Evolutionary conservation across 2,329 filamentous ascomycete genomes (phyloP).

Genomic region (Rutstroemia sydowiana): DNA sequence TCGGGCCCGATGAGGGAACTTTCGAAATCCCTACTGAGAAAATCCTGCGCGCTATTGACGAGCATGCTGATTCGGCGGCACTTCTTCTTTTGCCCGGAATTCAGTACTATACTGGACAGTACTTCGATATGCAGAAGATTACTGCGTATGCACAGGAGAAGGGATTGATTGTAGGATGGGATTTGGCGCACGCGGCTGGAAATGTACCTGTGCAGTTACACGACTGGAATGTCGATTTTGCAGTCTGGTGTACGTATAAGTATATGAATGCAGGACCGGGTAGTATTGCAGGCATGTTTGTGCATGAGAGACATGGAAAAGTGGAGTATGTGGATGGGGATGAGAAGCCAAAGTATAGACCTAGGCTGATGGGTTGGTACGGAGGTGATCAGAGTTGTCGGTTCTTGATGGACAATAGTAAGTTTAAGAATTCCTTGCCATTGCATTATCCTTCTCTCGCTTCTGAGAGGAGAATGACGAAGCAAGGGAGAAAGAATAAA

Average conservation of each 20-base stretch:
- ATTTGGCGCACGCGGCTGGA: constrained; percentile 78
- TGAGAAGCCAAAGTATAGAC: constrained; percentile 46
- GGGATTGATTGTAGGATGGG: constrained; percentile 75
- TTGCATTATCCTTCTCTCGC: too few relatives aligned
- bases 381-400: constrained; percentile 68
- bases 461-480: constrained; percentile 10
- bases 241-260: constrained; percentile 91
- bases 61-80: constrained; percentile 65
- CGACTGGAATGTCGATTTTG: constrained; percentile 88
- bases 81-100: constrained; percentile 78
- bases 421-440: constrained; percentile 22
- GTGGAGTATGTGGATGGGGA: constrained; percentile 39
- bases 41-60: constrained; percentile 66
- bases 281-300: constrained; percentile 70
- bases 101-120: constrained; percentile 87
- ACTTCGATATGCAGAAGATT: constrained; percentile 75
- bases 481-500: too few relatives aligned
- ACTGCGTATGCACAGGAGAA: constrained; percentile 66
- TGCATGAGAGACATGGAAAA: constrained; percentile 65
- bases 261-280: constrained; percentile 85
- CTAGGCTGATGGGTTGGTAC: constrained; percentile 78
- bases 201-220: constrained; percentile 75
- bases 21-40: constrained; percentile 62
- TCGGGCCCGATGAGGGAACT: constrained; percentile 52
- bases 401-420: constrained; percentile 71